Base-by-base conservation (phyloP, 345 rosid genomes). In the Fremontodendron californicum region DNA sequence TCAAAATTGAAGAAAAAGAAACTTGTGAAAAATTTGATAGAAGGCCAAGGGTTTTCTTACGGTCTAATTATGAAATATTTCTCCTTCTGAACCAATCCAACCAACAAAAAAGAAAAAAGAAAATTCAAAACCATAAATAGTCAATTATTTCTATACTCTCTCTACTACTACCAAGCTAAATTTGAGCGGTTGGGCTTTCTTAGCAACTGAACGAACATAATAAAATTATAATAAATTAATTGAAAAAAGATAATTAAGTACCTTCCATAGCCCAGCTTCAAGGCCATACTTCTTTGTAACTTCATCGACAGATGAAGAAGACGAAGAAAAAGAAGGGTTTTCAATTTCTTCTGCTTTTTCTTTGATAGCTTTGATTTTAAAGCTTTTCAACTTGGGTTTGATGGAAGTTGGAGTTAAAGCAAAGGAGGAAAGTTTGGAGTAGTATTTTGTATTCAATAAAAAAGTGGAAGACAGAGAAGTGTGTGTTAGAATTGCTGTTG, bases 181-280 rank as follows among this genome's bases (percentile, higher is more conserved):
- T 63, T 63, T 63, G 43, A 18, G 10, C 23, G 37, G 18, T 63
- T 16, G 25, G 68, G 42, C 5, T 63, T 29, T 61, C 66, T 61
- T 61, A 61, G 39, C 33, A 60, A 13, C 25, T 54, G 60, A 54
- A 9, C 0, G 4, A 29, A 60, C 37, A 58, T 1, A 58, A 58
- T 58, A 9, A 16, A 6, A 19, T 1, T 0, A 65, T 40, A 10
- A 40, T 10, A 3, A 21, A 67, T 3, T n/a, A 60, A 76, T 40
- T 29, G 19, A 45, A 9, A 61, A 42, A 51, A 40, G 25, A 45
- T 29, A 74, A 54, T 72, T n/a, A 80, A 62, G 63, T 75, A 94
- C 98, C 96, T 95, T 88, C 99, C 98, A 95, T 23, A 95, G 88
- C 73, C 97, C 99, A 72, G 87, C 92, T 88, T 95, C 98, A 9